These are phyloP conservation scores for Flaveria brownii DNA, from an alignment of 129 eudicot genomes.

Conservation along the genomic window DNA sequence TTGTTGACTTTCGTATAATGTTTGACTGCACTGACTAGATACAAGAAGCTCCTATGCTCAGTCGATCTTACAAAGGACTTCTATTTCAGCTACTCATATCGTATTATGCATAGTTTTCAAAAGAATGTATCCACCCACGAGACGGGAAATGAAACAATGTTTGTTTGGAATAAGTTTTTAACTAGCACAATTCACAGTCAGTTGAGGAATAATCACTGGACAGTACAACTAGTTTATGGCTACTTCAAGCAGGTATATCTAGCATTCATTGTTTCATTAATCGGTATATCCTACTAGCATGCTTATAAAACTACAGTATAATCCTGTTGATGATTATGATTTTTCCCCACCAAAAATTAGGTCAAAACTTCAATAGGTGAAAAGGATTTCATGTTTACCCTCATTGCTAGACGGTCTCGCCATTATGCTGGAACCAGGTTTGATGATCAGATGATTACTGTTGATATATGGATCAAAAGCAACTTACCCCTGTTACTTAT, in stretches of 20 bases:
- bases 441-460: background rate
- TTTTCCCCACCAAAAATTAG: slow-evolving; percentile 36
- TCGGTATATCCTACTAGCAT: background rate
- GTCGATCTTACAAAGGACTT: slow-evolving; percentile 97
- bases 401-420: slow-evolving; percentile 92
- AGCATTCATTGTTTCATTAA: background rate
- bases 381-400: slow-evolving; percentile 57
- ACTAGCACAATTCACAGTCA: slow-evolving; percentile 70
- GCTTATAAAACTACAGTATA: background rate
- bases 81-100: slow-evolving; percentile 94
- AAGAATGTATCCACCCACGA: slow-evolving; percentile 59
- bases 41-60: slow-evolving; percentile 84
- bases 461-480: slow-evolving; percentile 1
- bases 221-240: slow-evolving; percentile 84
- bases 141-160: slow-evolving; percentile 79
- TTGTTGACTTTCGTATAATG: slow-evolving; percentile 42
- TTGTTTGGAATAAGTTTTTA: slow-evolving; percentile 90
- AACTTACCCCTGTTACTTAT: background rate
- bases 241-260: slow-evolving; percentile 79
- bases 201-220: slow-evolving; percentile 76
- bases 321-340: background rate
- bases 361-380: slow-evolving; percentile 64
- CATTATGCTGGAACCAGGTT: slow-evolving; percentile 99
- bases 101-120: slow-evolving; percentile 80
- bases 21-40: slow-evolving; percentile 59